Percentiles rank a stretch among this genome's conserved stretches.
Evolutionary conservation across 345 rosid genomes (phyloP).

Genomic region (Erodium maritimum): DNA sequence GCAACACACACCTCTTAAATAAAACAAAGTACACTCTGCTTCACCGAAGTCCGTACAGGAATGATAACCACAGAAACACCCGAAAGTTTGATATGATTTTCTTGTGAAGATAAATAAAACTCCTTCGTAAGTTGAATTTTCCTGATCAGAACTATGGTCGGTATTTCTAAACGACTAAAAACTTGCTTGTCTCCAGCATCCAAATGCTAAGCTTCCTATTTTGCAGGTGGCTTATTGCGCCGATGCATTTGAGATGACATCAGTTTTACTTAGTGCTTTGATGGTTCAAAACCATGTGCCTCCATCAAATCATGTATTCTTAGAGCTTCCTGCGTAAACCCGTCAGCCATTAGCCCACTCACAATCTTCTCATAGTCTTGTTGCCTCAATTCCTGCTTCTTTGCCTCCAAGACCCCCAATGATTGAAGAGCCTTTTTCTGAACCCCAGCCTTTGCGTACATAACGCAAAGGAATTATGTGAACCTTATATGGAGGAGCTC

Average conservation of each 20-base stretch:
- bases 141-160: no score
- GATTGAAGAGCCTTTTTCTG: slow-evolving; percentile 85
- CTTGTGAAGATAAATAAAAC: no score
- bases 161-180: no score
- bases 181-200: no score
- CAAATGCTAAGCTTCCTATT: no score
- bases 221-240: slow-evolving; percentile 14
- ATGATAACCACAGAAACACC: no score
- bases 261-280: slow-evolving; percentile 30
- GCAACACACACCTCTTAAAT: no score
- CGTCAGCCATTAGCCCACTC: slow-evolving; percentile 44
- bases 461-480: slow-evolving; percentile 71
- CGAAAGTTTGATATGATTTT: no score
- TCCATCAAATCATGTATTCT: slow-evolving; percentile 44
- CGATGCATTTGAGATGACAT: slow-evolving; percentile 14
- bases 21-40: no score
- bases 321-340: slow-evolving; percentile 55
- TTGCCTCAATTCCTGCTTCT: slow-evolving; percentile 36
- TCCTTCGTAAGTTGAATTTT: no score
- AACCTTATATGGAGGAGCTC: slow-evolving; percentile 52
- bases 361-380: slow-evolving; percentile 50
- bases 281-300: slow-evolving; percentile 32
- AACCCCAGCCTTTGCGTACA: slow-evolving; percentile 43
- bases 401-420: slow-evolving; percentile 39
- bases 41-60: no score